Evolutionary conservation across 2,329 filamentous ascomycete genomes (phyloP).

Genomic region (Cordyceps farinosa): DNA sequence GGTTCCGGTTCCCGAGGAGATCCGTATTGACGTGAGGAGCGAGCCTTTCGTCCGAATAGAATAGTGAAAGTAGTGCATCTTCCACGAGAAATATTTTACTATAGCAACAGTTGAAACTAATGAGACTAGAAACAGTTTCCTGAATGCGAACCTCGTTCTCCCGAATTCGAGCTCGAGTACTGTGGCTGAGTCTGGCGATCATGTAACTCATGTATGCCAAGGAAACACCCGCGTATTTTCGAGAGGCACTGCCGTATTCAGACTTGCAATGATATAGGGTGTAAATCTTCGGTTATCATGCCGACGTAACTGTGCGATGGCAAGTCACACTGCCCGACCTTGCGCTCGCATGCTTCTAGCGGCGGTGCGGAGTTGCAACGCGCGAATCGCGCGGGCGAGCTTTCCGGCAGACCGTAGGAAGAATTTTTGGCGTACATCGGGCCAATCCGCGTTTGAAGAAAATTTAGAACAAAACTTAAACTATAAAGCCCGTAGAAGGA

Average conservation of each 20-base stretch:
- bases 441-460: not conserved
- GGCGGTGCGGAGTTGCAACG: not conserved
- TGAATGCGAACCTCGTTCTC: not conserved
- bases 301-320: no score
- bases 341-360: not conserved
- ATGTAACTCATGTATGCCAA: not conserved
- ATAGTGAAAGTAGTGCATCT: not conserved
- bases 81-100: no score
- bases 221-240: not conserved
- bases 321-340: no score
- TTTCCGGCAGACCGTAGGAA: not conserved
- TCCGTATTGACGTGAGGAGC: no score
- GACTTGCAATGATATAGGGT: no score
- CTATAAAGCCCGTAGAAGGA: no score
- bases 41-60: no score
- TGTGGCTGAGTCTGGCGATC: not conserved
- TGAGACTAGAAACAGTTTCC: not conserved
- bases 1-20: not conserved
- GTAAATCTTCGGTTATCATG: no score
- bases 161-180: not conserved
- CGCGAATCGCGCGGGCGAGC: conserved; percentile 3
- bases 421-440: not conserved
- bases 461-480: not conserved
- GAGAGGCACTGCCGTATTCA: no score
- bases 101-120: not conserved